Evolutionary conservation across 176 grass and related monocot genomes (phyloP), one percentile per base, ranked within the genome.

Genomic region (Olyra latifolia): DNA sequence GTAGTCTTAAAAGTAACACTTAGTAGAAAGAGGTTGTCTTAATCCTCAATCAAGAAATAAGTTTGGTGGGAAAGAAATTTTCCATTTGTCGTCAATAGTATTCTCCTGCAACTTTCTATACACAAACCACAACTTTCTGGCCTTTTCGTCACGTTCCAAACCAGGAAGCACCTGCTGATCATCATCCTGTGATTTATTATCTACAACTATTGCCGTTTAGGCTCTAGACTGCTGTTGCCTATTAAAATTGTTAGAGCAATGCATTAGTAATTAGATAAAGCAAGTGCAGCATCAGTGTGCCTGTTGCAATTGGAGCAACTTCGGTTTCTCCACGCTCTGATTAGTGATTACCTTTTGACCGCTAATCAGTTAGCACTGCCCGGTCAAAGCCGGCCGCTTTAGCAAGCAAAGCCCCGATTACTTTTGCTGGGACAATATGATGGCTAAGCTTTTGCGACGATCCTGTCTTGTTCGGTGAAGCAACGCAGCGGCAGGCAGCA

Each of bases 331-430:
- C 63, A 48, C 62, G 62, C 25, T 24, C 28, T 49, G 41, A 50
- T 72, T 32, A 42, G 32, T 35, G 32, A 35, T 35, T 35, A 35
- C 32, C 32, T 35, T 66, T 66, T 23, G 77, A 55, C 48, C n/a
- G 62, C 77, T 40, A 43, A 47, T 74, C 73, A 62, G 14, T 61
- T 82, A 35, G 9, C 20, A 52, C 39, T 69, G n/a, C 10, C 1
- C 29, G 63, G 78, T 82, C 85, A 81, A 81, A 81, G 56, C 32
- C 32, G 32, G 71, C 2, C 43, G 55, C 71, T 76, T 87, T 50
- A 61, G 78, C 5, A 12, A 47, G 30, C 40, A 70, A 76, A 62
- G 64, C 15, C 35, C 22, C 67, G 25, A 32, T 35, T 61, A 57
- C 23, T 55, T 74, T 54, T 74, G 50, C 46, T 78, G 53, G 50